Percentiles rank a stretch among this genome's conserved stretches.
These are phyloP conservation scores for Anthoceros angustus DNA, from an alignment of 225 moss, liverwort and hornwort species.

Conservation along the genomic window DNA sequence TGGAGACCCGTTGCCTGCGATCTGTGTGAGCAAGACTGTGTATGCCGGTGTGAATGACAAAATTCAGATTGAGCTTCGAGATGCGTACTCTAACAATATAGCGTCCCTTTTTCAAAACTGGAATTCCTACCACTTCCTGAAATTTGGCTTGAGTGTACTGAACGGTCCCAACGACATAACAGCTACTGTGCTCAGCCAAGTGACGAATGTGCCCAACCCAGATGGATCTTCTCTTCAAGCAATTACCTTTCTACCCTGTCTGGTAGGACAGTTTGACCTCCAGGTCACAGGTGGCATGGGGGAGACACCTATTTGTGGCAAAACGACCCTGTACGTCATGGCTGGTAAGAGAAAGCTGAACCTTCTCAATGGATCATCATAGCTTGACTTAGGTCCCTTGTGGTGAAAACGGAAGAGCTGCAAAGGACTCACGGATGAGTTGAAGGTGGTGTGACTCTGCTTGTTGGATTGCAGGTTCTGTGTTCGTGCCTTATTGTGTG, in stretches of 20 bases:
- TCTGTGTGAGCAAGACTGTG: neutral
- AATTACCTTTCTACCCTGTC: neutral
- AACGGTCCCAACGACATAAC: neutral
- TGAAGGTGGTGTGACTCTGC: too few relatives aligned
- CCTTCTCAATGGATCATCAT: neutral
- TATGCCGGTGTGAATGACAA: neutral
- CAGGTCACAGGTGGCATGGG: neutral
- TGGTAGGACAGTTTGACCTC: neutral
- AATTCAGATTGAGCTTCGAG: neutral
- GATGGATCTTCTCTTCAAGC: neutral
- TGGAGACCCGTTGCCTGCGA: neutral
- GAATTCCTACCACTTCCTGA: neutral
- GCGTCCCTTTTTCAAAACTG: neutral
- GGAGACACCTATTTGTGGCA: neutral
- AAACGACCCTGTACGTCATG: neutral
- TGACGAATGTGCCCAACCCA: neutral
- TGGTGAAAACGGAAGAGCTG: too few relatives aligned
- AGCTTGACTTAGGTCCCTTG: too few relatives aligned
- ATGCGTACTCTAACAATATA: neutral
- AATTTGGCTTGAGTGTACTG: neutral
- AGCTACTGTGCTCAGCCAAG: neutral
- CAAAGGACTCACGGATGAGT: too few relatives aligned
- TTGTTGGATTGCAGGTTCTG: neutral
- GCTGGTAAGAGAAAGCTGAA: neutral
- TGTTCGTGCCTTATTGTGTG: neutral